These are phyloP conservation scores for Collybia sordida DNA, from an alignment of 768 basidiomycete species.

Conservation along the genomic window DNA sequence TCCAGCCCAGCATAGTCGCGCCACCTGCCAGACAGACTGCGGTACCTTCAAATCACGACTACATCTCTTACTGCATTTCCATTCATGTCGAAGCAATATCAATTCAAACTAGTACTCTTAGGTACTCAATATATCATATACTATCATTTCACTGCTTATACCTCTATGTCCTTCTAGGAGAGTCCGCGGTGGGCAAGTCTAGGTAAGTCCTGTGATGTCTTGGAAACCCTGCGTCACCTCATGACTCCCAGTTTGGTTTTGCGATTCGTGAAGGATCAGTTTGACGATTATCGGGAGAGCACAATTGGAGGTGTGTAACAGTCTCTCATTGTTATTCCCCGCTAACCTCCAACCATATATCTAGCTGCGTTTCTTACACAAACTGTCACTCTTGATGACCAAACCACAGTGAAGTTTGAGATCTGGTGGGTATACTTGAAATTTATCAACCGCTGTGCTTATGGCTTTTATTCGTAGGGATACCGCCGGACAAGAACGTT, in stretches of 20 bases:
- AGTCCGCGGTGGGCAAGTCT: slow-evolving; percentile 97
- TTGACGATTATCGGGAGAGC: slow-evolving; percentile 93
- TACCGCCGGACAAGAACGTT: slow-evolving; percentile 94
- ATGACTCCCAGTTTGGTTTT: slow-evolving; percentile 73
- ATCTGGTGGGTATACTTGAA: slow-evolving; percentile 69
- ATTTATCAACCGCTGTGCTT: not conserved
- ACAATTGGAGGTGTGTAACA: slow-evolving; percentile 76
- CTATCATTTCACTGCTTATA: not conserved
- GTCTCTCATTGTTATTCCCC: not conserved
- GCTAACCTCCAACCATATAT: slow-evolving; percentile 11
- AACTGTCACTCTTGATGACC: slow-evolving; percentile 87
- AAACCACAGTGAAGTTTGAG: slow-evolving; percentile 95
- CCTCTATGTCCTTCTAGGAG: slow-evolving; percentile 53
- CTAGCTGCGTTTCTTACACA: slow-evolving; percentile 98
- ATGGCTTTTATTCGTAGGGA: slow-evolving; percentile 55
- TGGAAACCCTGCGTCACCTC: slow-evolving; percentile 21
- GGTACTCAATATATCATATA: slow-evolving; percentile 49
- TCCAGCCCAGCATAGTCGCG: slow-evolving; percentile 23
- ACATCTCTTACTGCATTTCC: slow-evolving; percentile 18
- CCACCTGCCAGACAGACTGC: slow-evolving; percentile 20
- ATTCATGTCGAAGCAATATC: slow-evolving; percentile 87
- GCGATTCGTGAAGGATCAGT: slow-evolving; percentile 95
- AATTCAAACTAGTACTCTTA: slow-evolving; percentile 95
- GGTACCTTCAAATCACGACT: slow-evolving; percentile 20
- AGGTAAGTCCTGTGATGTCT: slow-evolving; percentile 50